A percentile compares a stretch with the other conserved stretches of the same genome.
Evolutionary conservation across 805 yeast genomes (phyloP).

Genomic region (Barnettozyma sucrosica): DNA sequence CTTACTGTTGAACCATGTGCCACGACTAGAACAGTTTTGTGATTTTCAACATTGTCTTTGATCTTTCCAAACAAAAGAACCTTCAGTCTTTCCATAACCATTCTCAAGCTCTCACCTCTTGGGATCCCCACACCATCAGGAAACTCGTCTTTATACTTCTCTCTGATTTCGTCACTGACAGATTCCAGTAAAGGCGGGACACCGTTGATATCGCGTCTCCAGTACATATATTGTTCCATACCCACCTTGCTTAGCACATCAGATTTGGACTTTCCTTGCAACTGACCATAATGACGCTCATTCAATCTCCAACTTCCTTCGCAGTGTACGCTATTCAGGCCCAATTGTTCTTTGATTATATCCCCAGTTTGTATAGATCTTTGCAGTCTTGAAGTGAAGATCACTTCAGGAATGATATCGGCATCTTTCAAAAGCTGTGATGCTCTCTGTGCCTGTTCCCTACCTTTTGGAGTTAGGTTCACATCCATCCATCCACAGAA

Average conservation of each 20-base stretch:
- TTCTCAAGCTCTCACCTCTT: constrained; percentile 64
- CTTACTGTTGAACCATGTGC: constrained; percentile 83
- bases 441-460: constrained; percentile 59
- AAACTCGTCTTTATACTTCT: constrained; percentile 29
- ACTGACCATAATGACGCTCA: constrained; percentile 79
- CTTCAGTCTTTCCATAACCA: constrained; percentile 61
- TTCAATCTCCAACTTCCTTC: constrained; percentile 73
- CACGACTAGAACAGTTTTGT: constrained; percentile 58
- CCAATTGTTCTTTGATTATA: constrained; percentile 53
- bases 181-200: constrained; percentile 51
- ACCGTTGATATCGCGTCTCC: constrained; percentile 76
- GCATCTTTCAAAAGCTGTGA: constrained; percentile 52
- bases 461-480: constrained; percentile 59
- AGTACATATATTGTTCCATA: constrained; percentile 64
- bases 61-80: constrained; percentile 51
- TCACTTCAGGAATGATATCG: constrained; percentile 46
- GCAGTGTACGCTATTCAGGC: constrained; percentile 45
- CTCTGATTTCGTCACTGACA: constrained; percentile 29
- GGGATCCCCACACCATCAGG: constrained; percentile 42
- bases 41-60: constrained; percentile 41
- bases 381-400: constrained; percentile 66
- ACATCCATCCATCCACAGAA: constrained; percentile 89
- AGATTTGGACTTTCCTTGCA: constrained; percentile 74
- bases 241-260: constrained; percentile 62
- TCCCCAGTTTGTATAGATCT: constrained; percentile 73